Conservation (phyloP, 1,284 basidiomycete species). For the Cystobasidium slooffiae region DNA sequence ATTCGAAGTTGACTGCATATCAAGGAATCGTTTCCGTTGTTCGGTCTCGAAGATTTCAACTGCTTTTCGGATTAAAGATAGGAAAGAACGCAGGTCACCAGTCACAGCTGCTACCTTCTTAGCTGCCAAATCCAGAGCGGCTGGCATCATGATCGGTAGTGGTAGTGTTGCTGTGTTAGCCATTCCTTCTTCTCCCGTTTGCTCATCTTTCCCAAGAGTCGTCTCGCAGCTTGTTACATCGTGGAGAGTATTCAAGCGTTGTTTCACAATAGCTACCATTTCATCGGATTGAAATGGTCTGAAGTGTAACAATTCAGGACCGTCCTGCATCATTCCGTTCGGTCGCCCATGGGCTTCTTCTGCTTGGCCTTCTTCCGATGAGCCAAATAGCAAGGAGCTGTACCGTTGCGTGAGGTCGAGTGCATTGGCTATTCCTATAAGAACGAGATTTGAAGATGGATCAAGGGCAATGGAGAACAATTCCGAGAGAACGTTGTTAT, state of each 20-base stretch:
- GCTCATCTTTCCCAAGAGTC: not conserved
- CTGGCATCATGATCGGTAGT: constrained; percentile 55
- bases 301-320: constrained; percentile 58
- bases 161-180: constrained; percentile 4
- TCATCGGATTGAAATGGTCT: constrained; percentile 57
- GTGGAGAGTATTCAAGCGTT: constrained; percentile 54
- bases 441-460: constrained; percentile 50
- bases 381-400: constrained; percentile 47
- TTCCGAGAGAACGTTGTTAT: constrained; percentile 56
- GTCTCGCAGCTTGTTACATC: not conserved
- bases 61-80: constrained; percentile 56
- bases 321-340: not conserved
- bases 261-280: constrained; percentile 56
- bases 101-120: constrained; percentile 58
- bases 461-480: constrained; percentile 54
- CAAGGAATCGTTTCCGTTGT: constrained; percentile 24
- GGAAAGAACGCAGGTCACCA: constrained; percentile 58
- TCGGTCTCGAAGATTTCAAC: constrained; percentile 55
- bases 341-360: not conserved
- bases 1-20: not conserved
- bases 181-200: not conserved
- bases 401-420: constrained; percentile 53
- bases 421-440: constrained; percentile 55
- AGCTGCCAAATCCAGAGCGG: constrained; percentile 57
- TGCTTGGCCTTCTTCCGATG: constrained; percentile 52